These are phyloP conservation scores for Cyanidiococcus yangmingshanensis DNA, from an alignment of 23 red algal genomes.

Conservation along the genomic window DNA sequence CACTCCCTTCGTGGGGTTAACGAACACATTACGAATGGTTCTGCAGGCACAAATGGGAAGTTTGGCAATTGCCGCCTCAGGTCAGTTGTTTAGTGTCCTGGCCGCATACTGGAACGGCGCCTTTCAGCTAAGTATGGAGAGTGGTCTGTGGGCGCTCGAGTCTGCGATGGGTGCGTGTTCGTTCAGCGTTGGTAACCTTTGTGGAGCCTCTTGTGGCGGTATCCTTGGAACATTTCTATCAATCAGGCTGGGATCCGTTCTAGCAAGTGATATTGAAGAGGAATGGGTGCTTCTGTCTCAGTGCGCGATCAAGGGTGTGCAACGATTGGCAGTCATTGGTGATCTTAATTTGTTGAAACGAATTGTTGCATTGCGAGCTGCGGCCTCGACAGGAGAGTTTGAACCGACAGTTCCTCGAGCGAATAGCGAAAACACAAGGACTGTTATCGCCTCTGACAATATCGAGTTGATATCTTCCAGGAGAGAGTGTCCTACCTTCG, in stretches of 20 bases:
- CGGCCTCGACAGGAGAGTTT: neutral
- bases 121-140: neutral
- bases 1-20: constrained; percentile 9
- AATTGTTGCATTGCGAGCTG: neutral
- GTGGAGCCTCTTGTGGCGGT: neutral
- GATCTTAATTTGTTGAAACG: neutral
- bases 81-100: neutral
- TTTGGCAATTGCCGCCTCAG: neutral
- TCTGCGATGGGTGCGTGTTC: neutral
- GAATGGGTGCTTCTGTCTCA: constrained; percentile 3
- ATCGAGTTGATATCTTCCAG: no score
- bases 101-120: neutral
- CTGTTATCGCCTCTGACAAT: no score
- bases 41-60: constrained; percentile 1
- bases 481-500: no score
- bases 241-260: neutral
- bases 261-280: constrained; percentile 13
- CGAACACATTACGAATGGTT: constrained; percentile 15
- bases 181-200: constrained; percentile 12
- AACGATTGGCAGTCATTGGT: neutral
- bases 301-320: constrained; percentile 1
- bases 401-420: neutral
- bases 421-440: no score
- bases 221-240: neutral
- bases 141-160: neutral